These are phyloP conservation scores for Phytomonas francai DNA, from an alignment of 208 protist genomes.

Conservation along the genomic window DNA sequence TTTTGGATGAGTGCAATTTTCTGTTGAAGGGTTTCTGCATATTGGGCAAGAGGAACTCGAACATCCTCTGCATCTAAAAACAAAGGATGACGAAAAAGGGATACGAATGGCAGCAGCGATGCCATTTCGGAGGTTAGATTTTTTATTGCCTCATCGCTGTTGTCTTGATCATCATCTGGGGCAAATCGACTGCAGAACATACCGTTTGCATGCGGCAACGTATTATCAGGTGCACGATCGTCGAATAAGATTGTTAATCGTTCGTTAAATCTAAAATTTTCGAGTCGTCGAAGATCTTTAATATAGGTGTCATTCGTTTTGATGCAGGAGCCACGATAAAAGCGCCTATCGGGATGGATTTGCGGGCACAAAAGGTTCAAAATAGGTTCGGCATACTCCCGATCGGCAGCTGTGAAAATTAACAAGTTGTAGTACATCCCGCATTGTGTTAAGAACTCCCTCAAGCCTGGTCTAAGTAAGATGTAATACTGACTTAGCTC, in stretches of 20 bases:
- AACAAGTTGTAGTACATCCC: conserved; percentile 44
- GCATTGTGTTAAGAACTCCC: conserved; percentile 35
- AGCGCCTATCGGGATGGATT: conserved; percentile 22
- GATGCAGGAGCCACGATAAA: conserved; percentile 48
- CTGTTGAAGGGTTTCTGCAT: conserved; percentile 16
- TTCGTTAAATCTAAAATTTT: conserved; percentile 21
- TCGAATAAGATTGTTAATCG: conserved; percentile 50
- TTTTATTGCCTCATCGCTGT: conserved; percentile 22
- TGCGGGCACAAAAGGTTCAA: conserved; percentile 38
- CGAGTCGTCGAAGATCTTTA: conserved; percentile 44
- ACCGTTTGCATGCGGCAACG: conserved; percentile 40
- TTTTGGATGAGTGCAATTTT: background rate
- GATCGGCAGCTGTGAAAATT: conserved; percentile 61
- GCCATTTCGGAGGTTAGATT: conserved; percentile 19
- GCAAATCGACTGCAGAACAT: conserved; percentile 57
- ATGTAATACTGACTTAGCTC: conserved; percentile 31
- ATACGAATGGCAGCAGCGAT: conserved; percentile 21
- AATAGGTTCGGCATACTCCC: conserved; percentile 52
- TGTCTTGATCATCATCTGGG: conserved; percentile 23
- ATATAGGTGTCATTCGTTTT: conserved; percentile 19
- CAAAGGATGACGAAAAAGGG: conserved; percentile 22
- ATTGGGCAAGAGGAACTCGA: conserved; percentile 23
- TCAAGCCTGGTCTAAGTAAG: conserved; percentile 37
- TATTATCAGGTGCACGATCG: conserved; percentile 52
- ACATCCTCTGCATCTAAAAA: conserved; percentile 31